Percentiles rank a stretch among this genome's conserved stretches.
phyloP scores from a whole-genome alignment of 2,329 filamentous ascomycete species.

The Penicillium sp. region DNA sequence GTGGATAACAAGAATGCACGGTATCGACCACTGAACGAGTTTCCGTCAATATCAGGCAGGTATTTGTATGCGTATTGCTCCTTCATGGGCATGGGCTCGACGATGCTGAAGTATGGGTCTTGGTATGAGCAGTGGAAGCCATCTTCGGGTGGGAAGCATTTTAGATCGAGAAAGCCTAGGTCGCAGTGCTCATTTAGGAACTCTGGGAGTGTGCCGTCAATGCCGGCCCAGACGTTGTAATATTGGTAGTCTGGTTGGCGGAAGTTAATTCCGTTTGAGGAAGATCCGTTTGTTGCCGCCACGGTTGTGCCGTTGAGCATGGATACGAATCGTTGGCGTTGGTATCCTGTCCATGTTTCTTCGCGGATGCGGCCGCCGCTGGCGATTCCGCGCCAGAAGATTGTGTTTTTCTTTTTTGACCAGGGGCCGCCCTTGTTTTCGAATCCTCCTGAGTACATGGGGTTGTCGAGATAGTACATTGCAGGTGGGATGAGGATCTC shows the following conservation, averaged over 20 bases:
- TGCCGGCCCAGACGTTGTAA: conserved; percentile 39
- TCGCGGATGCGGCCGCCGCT: conserved; percentile 48
- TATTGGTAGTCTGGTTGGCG: conserved; percentile 38
- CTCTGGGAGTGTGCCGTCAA: conserved; percentile 33
- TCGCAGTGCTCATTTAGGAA: conserved; percentile 45
- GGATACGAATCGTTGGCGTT: conserved; percentile 71
- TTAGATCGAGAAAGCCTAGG: conserved; percentile 45
- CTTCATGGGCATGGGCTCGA: conserved; percentile 23
- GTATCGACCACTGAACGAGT: conserved; percentile 68
- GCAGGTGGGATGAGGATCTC: conserved; percentile 53
- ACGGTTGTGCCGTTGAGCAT: conserved; percentile 69
- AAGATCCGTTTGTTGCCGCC: conserved; percentile 46
- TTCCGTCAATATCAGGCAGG: conserved; percentile 74
- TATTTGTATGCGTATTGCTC: conserved; percentile 58
- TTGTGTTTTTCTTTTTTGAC: conserved; percentile 41
- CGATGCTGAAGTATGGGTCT: conserved; percentile 40
- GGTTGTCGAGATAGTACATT: conserved; percentile 50
- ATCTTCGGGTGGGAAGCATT: conserved; percentile 42
- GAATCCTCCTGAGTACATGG: conserved; percentile 44
- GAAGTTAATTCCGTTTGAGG: conserved; percentile 32
- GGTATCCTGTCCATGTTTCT: conserved; percentile 69
- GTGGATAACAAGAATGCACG: conserved; percentile 68
- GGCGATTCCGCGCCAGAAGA: conserved; percentile 51
- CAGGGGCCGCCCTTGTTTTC: conserved; percentile 39
- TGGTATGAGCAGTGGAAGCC: conserved; percentile 49